Percentiles rank a stretch among this genome's conserved stretches.
These are phyloP conservation scores for Prunus fruticosa DNA, from an alignment of 306 rosid genomes.

Conservation along the genomic window DNA sequence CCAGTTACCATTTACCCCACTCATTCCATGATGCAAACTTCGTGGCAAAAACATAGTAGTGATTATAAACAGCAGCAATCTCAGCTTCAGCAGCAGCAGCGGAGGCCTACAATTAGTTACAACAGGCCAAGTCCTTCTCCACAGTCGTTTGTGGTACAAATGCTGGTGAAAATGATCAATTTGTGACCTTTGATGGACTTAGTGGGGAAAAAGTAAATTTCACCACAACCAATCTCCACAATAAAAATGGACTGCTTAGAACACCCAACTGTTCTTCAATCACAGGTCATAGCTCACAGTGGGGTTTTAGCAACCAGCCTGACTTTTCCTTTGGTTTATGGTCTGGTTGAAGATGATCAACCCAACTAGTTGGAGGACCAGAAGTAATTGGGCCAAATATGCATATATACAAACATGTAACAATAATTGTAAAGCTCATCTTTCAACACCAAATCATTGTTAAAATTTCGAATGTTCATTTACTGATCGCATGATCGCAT, in stretches of 20 bases:
- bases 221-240: not conserved
- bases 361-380: not conserved
- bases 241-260: not conserved
- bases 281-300: not conserved
- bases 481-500: not conserved
- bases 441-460: not conserved
- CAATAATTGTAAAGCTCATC: not conserved
- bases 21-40: too few species aligned
- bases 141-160: not conserved
- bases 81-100: not conserved
- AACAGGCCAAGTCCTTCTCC: not conserved
- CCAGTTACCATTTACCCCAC: not conserved
- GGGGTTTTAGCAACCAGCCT: not conserved
- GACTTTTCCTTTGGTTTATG: not conserved
- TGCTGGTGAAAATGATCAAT: not conserved
- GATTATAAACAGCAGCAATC: not conserved
- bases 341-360: constrained; percentile 7
- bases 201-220: not conserved
- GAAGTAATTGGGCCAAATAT: not conserved
- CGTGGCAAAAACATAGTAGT: not conserved
- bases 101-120: not conserved
- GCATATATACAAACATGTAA: not conserved
- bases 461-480: not conserved
- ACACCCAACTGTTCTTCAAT: not conserved
- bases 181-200: not conserved